Evolutionary conservation across 306 rosid genomes (phyloP), one percentile per base, ranked within the genome.

Genomic region (Trifolium repens): DNA sequence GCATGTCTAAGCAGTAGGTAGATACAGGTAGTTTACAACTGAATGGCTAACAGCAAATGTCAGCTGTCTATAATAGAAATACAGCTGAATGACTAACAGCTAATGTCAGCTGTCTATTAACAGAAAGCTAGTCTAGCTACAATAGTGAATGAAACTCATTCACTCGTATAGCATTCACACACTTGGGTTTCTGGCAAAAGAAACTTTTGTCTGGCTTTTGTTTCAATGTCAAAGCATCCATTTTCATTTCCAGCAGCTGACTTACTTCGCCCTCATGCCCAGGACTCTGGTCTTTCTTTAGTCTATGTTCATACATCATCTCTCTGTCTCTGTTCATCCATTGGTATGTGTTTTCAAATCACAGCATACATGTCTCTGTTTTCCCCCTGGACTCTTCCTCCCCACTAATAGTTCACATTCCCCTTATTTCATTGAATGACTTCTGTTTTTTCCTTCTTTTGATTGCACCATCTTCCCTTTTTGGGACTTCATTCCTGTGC

Each of bases 391-490:
- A 49, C 16, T 40, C 53, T 65, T 65, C 52, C 30, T 65, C 13
- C 70, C 16, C 50, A 65, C 16, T 65, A 43, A 65, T 43, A 65
- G 46, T 65, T 65, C 52, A 40, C 70, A 39, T 40, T 65, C 34
- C 30, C 52, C 34, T 65, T 40, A 65, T 65, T 63, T 65, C 35
- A 65, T 65, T 17, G 17, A 65, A 35, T 35, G 69, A 1, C 27
- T 63, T 34, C 15, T 63, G 27, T 35, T 63, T 63, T 54, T 55
- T 35, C 3, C 26, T 5, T 65, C 49, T 65, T 17, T 40, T 11
- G 46, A 66, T 65, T 66, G 53, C 52, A 40, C 5, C 35, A 24
- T 40, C 52, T 19, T 40, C 53, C 53, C 19, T 42, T 66, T 65
- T 4, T 66, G 30, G 71, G 71, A 40, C 53, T 66, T 66, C 9